These are phyloP conservation scores for Aurinia saxatilis DNA, from an alignment of 345 rosid genomes.

Conservation along the genomic window DNA sequence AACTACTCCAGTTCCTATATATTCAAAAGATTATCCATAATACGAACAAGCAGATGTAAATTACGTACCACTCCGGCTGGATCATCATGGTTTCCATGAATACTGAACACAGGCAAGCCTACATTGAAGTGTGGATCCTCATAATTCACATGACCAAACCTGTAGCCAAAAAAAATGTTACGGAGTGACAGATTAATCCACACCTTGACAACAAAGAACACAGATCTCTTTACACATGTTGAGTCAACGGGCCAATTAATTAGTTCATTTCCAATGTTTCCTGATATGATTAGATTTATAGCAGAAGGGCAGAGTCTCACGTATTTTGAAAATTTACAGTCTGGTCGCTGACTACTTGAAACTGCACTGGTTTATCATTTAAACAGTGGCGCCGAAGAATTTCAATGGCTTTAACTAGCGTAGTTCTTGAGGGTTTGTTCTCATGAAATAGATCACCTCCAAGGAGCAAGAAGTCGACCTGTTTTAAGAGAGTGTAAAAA, in stretches of 20 bases:
- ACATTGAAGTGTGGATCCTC: slow-evolving; percentile 99
- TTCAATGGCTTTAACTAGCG: slow-evolving; percentile 90
- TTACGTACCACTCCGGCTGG: slow-evolving; percentile 97
- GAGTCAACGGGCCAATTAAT: neutral
- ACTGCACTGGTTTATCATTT: slow-evolving; percentile 82
- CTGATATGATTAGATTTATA: slow-evolving; percentile 1
- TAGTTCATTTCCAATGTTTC: neutral
- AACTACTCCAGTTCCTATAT: neutral
- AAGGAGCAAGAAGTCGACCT: slow-evolving; percentile 91
- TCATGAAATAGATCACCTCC: slow-evolving; percentile 99
- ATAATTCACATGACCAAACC: slow-evolving; percentile 97
- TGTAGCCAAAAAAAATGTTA: slow-evolving; percentile 30
- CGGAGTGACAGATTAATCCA: neutral
- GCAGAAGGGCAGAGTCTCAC: slow-evolving; percentile 35
- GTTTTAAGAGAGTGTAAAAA: slow-evolving; percentile 2
- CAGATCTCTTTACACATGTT: neutral
- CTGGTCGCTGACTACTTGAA: slow-evolving; percentile 99
- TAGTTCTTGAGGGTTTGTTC: slow-evolving; percentile 94
- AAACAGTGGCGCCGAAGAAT: slow-evolving; percentile 95
- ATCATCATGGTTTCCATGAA: slow-evolving; percentile 99
- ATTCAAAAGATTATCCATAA: slow-evolving; percentile 6
- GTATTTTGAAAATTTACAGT: slow-evolving; percentile 74
- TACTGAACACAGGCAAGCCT: slow-evolving; percentile 93
- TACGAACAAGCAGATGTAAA: slow-evolving; percentile 8
- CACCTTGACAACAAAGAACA: slow-evolving; percentile 1